Conservation (phyloP, 2,329 filamentous ascomycete genomes). For the Elsinoe ampelina region DNA sequence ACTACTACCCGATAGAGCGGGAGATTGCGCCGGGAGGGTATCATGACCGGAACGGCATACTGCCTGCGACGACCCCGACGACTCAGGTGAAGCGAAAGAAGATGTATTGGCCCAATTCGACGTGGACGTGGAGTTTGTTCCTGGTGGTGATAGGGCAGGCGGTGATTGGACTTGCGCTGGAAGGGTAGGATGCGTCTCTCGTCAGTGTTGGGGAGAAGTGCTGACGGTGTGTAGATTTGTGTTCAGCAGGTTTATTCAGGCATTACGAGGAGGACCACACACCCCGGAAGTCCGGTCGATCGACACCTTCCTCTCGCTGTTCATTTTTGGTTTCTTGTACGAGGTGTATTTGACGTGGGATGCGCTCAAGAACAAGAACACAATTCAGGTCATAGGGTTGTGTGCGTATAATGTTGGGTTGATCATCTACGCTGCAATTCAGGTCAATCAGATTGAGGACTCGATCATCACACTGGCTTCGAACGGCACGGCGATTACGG, state of each 20-base stretch:
- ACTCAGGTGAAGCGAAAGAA: constrained; percentile 20
- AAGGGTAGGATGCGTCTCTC: constrained; percentile 56
- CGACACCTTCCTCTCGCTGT: constrained; percentile 88
- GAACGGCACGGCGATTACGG: constrained; percentile 35
- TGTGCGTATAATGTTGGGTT: constrained; percentile 88
- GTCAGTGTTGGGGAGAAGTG: background rate
- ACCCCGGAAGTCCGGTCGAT: constrained; percentile 53
- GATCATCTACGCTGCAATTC: constrained; percentile 84
- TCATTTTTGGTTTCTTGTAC: constrained; percentile 96
- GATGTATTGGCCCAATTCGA: constrained; percentile 71
- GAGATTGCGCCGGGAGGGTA: constrained; percentile 38
- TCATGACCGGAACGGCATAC: constrained; percentile 44
- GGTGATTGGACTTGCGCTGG: constrained; percentile 68
- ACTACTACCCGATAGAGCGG: constrained; percentile 42
- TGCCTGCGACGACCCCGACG: constrained; percentile 28
- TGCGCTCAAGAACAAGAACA: constrained; percentile 89
- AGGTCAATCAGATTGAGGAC: constrained; percentile 78
- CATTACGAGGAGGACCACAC: constrained; percentile 34
- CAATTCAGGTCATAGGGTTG: constrained; percentile 93
- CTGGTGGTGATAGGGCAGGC: constrained; percentile 66
- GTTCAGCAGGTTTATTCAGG: constrained; percentile 74
- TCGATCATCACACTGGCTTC: constrained; percentile 45
- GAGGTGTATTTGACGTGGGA: constrained; percentile 85
- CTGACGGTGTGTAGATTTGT: constrained; percentile 55
- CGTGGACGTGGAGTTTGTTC: constrained; percentile 85